Evolutionary conservation across 129 eudicot species (phyloP).

Genomic region (Oenanthe sinensis): DNA sequence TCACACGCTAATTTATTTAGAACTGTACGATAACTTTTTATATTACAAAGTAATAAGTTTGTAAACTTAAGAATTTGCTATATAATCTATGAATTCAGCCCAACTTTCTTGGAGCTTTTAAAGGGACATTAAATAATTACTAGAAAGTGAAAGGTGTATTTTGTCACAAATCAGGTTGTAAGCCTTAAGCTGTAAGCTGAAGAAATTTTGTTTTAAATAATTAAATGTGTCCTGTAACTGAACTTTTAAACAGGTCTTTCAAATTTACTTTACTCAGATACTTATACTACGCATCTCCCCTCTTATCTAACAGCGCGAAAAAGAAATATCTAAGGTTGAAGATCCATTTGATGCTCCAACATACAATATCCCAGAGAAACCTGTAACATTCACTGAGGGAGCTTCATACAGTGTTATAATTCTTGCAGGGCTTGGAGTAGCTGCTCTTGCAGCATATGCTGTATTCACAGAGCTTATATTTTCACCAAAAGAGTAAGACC

Average conservation of each 20-base stretch:
- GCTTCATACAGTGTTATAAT: slow-evolving; percentile 71
- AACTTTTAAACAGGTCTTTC: neutral
- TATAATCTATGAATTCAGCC: neutral
- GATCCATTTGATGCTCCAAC: slow-evolving; percentile 88
- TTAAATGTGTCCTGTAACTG: neutral
- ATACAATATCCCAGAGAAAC: slow-evolving; percentile 86
- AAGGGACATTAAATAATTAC: neutral
- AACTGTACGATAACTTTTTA: neutral
- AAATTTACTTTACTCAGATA: neutral
- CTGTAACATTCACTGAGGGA: slow-evolving; percentile 86
- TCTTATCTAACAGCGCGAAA: slow-evolving; percentile 36
- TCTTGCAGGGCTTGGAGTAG: slow-evolving; percentile 81
- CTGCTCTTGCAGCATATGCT: slow-evolving; percentile 82
- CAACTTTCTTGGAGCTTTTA: neutral
- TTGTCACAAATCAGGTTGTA: neutral
- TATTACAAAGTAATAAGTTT: neutral
- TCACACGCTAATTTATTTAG: neutral
- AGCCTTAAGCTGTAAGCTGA: neutral
- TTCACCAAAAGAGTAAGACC: slow-evolving; percentile 81
- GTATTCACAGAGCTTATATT: slow-evolving; percentile 83
- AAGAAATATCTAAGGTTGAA: slow-evolving; percentile 59
- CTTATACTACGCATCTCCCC: neutral
- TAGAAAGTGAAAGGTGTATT: neutral
- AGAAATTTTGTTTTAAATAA: neutral
- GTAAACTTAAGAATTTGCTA: neutral